A percentile compares a stretch with the other conserved stretches of the same genome.
Conservation (phyloP, 2,329 filamentous ascomycete species). For the Xylariaceae sp. region DNA sequence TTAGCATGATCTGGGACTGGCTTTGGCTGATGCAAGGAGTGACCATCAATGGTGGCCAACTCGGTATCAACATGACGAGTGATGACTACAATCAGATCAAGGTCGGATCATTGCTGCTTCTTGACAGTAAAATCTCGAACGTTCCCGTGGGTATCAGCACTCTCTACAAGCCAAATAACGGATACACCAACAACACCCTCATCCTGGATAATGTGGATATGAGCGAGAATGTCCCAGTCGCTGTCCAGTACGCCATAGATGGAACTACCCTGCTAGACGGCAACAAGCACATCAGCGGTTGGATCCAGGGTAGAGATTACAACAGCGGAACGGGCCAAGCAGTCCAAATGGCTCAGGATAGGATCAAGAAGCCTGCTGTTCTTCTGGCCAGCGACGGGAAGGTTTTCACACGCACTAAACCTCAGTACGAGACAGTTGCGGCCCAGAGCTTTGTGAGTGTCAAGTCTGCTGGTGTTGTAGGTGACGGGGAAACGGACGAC, state of each 20-base stretch:
- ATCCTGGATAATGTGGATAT: constrained; percentile 91
- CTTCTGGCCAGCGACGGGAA: constrained; percentile 59
- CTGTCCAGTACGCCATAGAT: constrained; percentile 56
- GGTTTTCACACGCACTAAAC: constrained; percentile 80
- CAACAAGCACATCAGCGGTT: constrained; percentile 63
- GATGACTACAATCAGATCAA: constrained; percentile 58
- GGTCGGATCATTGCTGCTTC: constrained; percentile 77
- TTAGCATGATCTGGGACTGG: constrained; percentile 94
- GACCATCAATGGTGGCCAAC: constrained; percentile 65
- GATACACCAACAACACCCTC: constrained; percentile 71
- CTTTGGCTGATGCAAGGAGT: constrained; percentile 74
- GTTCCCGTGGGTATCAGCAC: constrained; percentile 74
- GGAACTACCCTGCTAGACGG: constrained; percentile 60
- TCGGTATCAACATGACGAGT: constrained; percentile 74
- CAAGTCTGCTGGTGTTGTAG: constrained; percentile 76
- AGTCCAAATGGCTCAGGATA: constrained; percentile 54
- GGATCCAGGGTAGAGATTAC: constrained; percentile 76
- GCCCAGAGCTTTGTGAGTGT: constrained; percentile 74
- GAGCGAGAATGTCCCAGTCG: constrained; percentile 56
- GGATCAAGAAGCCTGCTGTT: constrained; percentile 57
- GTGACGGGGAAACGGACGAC: constrained; percentile 83
- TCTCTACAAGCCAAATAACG: constrained; percentile 58
- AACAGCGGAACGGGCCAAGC: constrained; percentile 42
- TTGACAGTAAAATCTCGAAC: constrained; percentile 74
- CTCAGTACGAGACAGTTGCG: constrained; percentile 70